Evolutionary conservation across 805 yeast genomes (phyloP), one percentile per base, ranked within the genome.

Genomic region (Dipodascus albidus): DNA sequence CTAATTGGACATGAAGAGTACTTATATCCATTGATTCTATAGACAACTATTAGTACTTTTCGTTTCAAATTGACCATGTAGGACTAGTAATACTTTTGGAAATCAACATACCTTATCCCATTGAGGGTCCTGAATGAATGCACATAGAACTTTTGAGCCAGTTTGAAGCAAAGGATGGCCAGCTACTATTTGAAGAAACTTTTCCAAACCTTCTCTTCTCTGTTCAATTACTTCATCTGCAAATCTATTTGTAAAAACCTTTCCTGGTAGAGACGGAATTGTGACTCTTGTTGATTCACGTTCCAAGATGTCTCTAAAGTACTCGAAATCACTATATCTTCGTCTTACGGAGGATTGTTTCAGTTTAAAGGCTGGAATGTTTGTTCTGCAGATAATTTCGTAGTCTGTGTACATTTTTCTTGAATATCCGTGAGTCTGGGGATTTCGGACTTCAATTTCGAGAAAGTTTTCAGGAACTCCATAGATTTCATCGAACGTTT

Each of bases 141-240:
- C 83, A 54, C 82, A 82, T 58, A 90, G 75, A 0, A 83, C 81
- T 60, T 81, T 80, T 20, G 91, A 76, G 0, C 95, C 95, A 0
- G 96, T 85, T 69, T 93, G 98, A 55, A 91, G 70, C 57, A 91
- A 70, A 1, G 99, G 99, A 67, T 91, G 99, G 11, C 96, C 93
- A 14, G 95, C 93, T 19, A 90, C 95, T 17, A 65, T 65, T 57
- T 68, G 74, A 44, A 93, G 66, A 69, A 95, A 91, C 63, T 79
- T 79, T 67, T 89, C 95, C 49, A 91, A 72, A 0, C 96, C 97
- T 59, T 77, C 79, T 54, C 96, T 73, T 62, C 99, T 76, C 51
- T 81, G 82, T 62, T 87, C 96, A 54, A 93, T 89, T 55, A 84
- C 82, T 47, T 85, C 82, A 55, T 87, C 93, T 55, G 81, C 80